phyloP scores from a whole-genome alignment of 441 rosid species.

The Mallotus repandus region DNA sequence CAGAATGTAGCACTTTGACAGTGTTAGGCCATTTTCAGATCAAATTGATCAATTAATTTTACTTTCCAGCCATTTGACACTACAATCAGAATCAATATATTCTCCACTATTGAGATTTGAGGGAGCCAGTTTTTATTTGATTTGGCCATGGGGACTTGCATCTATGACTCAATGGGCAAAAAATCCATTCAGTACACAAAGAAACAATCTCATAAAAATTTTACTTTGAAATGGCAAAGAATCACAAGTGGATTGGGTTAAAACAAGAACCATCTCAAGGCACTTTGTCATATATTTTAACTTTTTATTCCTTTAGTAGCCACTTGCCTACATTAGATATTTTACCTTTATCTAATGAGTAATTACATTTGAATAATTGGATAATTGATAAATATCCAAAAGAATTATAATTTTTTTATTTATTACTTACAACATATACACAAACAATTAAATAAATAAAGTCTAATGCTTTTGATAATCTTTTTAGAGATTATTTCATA shows the following conservation, averaged over 20 bases:
- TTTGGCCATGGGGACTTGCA: neutral
- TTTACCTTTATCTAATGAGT: too few species aligned
- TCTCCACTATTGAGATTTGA: slow-evolving; percentile 27
- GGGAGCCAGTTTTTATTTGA: neutral
- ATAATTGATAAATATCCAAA: too few species aligned
- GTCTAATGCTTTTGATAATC: too few species aligned
- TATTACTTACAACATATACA: too few species aligned
- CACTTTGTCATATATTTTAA: neutral
- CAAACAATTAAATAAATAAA: too few species aligned
- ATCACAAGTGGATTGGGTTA: slow-evolving; percentile 9
- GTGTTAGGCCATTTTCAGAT: slow-evolving; percentile 26
- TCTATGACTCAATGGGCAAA: neutral
- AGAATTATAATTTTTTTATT: too few species aligned
- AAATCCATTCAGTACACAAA: slow-evolving; percentile 5
- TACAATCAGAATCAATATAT: slow-evolving; percentile 23
- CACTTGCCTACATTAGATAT: too few species aligned
- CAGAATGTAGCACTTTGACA: neutral
- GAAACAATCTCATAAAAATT: neutral
- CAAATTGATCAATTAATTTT: slow-evolving; percentile 7
- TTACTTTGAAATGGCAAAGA: slow-evolving; percentile 19
- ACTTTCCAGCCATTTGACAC: slow-evolving; percentile 32
- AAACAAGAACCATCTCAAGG: slow-evolving; percentile 1
- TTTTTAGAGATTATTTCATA: too few species aligned
- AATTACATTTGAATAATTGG: too few species aligned
- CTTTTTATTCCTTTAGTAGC: too few species aligned